Evolutionary conservation across 2,329 filamentous ascomycete species (phyloP).

Genomic region (Tolypocladium paradoxum): DNA sequence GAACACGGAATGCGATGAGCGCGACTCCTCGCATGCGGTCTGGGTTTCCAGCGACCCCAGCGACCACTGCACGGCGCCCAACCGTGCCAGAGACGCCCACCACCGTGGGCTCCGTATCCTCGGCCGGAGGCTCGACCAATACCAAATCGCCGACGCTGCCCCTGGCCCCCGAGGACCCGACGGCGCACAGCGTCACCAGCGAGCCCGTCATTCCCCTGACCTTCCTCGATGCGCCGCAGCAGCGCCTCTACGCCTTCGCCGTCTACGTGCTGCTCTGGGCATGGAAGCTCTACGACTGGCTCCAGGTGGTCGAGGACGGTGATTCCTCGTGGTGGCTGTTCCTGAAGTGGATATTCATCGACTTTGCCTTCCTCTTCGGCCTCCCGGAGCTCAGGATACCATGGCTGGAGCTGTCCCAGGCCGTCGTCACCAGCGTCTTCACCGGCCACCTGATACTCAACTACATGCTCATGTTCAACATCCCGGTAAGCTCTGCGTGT

Average conservation of each 20-base stretch:
- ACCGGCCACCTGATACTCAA: slow-evolving; percentile 62
- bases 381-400: slow-evolving; percentile 84
- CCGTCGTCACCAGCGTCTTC: slow-evolving; percentile 61
- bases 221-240: slow-evolving; percentile 79
- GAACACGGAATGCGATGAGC: slow-evolving; percentile 61
- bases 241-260: slow-evolving; percentile 78
- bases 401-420: slow-evolving; percentile 86
- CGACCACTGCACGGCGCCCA: slow-evolving; percentile 29
- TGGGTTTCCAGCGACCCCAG: slow-evolving; percentile 69
- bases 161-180: slow-evolving; percentile 33
- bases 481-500: slow-evolving; percentile 48
- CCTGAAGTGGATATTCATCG: slow-evolving; percentile 84
- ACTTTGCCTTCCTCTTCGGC: slow-evolving; percentile 78
- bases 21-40: slow-evolving; percentile 72
- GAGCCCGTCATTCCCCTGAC: slow-evolving; percentile 69
- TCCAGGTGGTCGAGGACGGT: slow-evolving; percentile 66
- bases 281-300: slow-evolving; percentile 84
- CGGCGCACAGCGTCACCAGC: slow-evolving; percentile 14
- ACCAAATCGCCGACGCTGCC: slow-evolving; percentile 28
- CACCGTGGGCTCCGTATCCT: slow-evolving; percentile 18
- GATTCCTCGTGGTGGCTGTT: slow-evolving; percentile 83
- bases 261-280: slow-evolving; percentile 66
- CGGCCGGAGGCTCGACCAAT: slow-evolving; percentile 16
- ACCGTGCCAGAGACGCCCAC: slow-evolving; percentile 19
- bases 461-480: slow-evolving; percentile 85